Base-by-base conservation (phyloP, 2,329 filamentous ascomycete species). In the Fusarium caatingaense region DNA sequence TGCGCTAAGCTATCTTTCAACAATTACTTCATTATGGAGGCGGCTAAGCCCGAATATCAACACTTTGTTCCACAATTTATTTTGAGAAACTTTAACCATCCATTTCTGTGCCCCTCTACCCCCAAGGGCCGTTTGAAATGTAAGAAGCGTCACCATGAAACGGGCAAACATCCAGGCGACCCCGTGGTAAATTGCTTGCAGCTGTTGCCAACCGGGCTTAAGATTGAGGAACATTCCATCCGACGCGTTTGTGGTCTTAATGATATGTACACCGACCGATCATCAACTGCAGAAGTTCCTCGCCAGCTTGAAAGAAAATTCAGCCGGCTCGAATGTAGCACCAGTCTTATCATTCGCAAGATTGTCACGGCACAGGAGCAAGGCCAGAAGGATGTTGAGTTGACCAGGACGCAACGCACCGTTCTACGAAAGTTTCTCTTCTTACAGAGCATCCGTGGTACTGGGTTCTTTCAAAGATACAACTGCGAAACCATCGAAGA, bases 51-150 rank as follows among this genome's bases (percentile, higher is more conserved):
- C 16, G 16, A 59, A 6, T 37, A 56, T 2, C 49, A 59, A 4
- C 40, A 59, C 30, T 59, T 59, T 21, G 12, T 59, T 15, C 56
- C 37, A 1, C 28, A 45, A 25, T 59, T 59, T 16, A 27, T 59
- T 16, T 25, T 59, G 0, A 59, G 6, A 13, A 59, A 45, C 23
- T 37, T 59, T 6, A 7, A 1, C 1, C 23, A 59, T 34, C 28
- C 49, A 21, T 59, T 45, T 25, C 10, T 5, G 1, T 59, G 49
- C 1, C 49, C 40, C 0, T 6, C 16, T 1, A 8, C 49, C 5
- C 49, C n/a, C 11, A 11, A 25, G 6, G 34, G 27, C 8, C 8
- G 18, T 12, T 27, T 6, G 21, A 42, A 28, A 23, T 59, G 40
- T n/a, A 28, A 28, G 2, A 45, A 56, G 11, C n/a, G 21, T 13